Conservation (phyloP, 2,329 filamentous ascomycete genomes). For the Apiospora malaysiana region DNA sequence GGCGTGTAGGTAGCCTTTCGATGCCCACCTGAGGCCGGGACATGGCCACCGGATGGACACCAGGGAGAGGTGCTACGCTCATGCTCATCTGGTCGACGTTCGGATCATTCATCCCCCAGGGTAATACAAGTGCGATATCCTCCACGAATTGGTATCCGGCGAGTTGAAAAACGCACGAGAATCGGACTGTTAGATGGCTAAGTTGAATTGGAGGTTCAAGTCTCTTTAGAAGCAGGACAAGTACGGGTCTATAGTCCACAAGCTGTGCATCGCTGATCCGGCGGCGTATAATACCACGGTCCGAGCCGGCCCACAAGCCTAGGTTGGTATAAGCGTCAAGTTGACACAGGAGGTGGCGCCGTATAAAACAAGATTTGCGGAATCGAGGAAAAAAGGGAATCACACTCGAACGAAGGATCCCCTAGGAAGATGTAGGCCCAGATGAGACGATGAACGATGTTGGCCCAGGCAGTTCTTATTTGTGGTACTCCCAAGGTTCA, state of each 20-base stretch:
- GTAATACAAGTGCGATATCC: neutral
- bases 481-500: constrained; percentile 30
- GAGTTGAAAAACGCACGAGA: neutral
- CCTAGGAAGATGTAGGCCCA: constrained; percentile 13
- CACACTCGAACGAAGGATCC: constrained; percentile 9
- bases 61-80: constrained; percentile 48
- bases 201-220: neutral
- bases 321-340: neutral
- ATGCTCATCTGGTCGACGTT: constrained; percentile 48
- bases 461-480: constrained; percentile 27
- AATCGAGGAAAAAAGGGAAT: neutral
- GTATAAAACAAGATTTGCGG: constrained; percentile 16
- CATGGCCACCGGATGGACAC: constrained; percentile 60
- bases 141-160: neutral
- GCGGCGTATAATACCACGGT: constrained; percentile 6
- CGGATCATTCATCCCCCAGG: constrained; percentile 45
- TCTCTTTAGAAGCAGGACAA: constrained; percentile 21
- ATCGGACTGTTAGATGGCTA: neutral
- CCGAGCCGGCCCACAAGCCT: constrained; percentile 15
- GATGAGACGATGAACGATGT: constrained; percentile 17
- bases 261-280: constrained; percentile 22
- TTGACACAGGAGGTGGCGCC: neutral
- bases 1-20: constrained; percentile 75
- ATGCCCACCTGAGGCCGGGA: constrained; percentile 81
- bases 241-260: constrained; percentile 19